Base-by-base conservation (phyloP, 2,329 filamentous ascomycete genomes). In the Aspergillus sclerotialis region DNA sequence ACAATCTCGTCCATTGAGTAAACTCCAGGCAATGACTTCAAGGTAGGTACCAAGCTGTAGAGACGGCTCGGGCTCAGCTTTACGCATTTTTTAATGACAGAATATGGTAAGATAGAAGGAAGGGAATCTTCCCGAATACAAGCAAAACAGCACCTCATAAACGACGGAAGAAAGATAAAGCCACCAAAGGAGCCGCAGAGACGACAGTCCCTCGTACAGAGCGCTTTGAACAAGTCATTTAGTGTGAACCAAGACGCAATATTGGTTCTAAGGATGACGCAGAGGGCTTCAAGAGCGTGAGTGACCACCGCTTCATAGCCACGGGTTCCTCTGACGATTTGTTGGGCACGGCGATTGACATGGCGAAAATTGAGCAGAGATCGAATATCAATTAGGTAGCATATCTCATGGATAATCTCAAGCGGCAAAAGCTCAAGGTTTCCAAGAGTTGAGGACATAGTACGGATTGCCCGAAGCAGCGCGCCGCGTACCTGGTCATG, bases 141-240 rank as follows among this genome's bases (percentile, higher is more conserved):
- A 17, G 29, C 23, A 12, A 37, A 32, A 28, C 35, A 37, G 4
- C 23, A 32, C 12, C 35, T 32, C 17, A n/a, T 32, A 18, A 32
- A 28, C 2, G 24, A 32, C 13, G n/a, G 34, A 23, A 37, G 35
- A 23, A 37, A 28, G 14, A 14, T 3, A 8, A 28, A 29, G 25
- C 35, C 32, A 12, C 31, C 5, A 14, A 17, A 30, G 35, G 14
- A 23, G 16, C 34, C 21, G 26, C 28, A 30, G 13, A 19, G 18
- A 29, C 37, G 30, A 17, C 34, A 40, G 24, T 37, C 28, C 28
- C 14, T 23, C 12, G 28, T 37, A 32, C 35, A 37, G 13, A 40
- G 34, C 11, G 21, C 13, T 14, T 28, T 35, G 28, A 32, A 37
- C 13, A 40, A 16, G 17, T 34, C 32, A 18, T 28, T 13, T 7